Evolutionary conservation across 768 basidiomycete genomes (phyloP), one percentile per base, ranked within the genome.

Genomic region (Cantharellus anzutake): DNA sequence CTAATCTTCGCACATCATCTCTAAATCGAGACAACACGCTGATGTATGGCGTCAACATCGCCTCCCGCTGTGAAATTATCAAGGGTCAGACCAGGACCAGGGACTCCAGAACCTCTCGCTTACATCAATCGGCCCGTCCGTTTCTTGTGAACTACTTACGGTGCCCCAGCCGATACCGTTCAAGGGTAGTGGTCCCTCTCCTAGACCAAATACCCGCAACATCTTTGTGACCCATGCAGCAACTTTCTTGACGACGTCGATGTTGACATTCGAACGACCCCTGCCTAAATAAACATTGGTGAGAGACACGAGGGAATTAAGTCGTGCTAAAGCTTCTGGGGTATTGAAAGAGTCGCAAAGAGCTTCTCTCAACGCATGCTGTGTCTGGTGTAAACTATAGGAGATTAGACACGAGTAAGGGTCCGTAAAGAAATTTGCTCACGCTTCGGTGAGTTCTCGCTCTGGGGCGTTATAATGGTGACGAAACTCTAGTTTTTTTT

Each of bases 291-390:
- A 99, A 40, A 90, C 75, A 70, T 97, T 97, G 4, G 86, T 81
- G 52, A 79, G 77, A 2, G 86, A 86, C 52, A 97, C 81, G 42
- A 98, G 74, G 61, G 92, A 84, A 7, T 85, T 77, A 16, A 98
- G 71, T 60, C 81, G 73, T 65, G 79, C 77, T 34, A 98, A 70
- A 0, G 91, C 93, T 16, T 73, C 76, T 2, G 92, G 90, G 0
- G 96, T 98, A 69, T 98, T 93, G 77, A 98, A 96, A 0, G 93
- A 97, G 70, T 99, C 94, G 71, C 86, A 93, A 53, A 99, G 81
- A 0, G 92, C 87, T 7, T 73, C 75, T 58, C 89, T 82, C 77
- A 99, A 94, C 4, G 78, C 75, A 48, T 76, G 65, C 69, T 93
- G 93, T 53, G 82, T 80, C 58, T 80, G 73, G 64, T 85, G 76